A percentile compares a stretch with the other conserved stretches of the same genome.
phyloP scores from a whole-genome alignment of 495 filamentous ascomycete genomes.

The Aspergillus campestris region DNA sequence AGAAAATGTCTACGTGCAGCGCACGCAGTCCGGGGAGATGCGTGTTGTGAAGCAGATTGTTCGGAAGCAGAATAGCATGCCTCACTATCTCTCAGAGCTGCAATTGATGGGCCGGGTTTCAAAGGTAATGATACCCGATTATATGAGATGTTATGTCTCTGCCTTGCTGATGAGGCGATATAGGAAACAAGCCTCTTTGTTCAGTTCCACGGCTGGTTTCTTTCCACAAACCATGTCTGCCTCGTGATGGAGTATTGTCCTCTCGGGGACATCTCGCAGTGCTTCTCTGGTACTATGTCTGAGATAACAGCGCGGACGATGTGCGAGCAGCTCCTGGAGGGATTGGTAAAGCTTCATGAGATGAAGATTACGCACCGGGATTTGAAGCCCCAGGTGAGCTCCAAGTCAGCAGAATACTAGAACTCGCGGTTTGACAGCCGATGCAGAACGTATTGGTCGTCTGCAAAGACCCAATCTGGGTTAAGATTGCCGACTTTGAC shows the following conservation, averaged over 20 bases:
- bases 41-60: background rate
- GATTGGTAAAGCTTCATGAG: constrained; percentile 16
- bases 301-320: constrained; percentile 7
- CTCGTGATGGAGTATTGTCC: constrained; percentile 19
- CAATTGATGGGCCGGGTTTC: background rate
- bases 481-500: constrained; percentile 44
- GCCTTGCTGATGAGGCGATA: background rate
- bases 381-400: constrained; percentile 13
- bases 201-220: constrained; percentile 11
- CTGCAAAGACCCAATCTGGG: constrained; percentile 16
- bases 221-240: constrained; percentile 5
- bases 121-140: no score
- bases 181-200: background rate
- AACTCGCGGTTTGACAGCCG: background rate
- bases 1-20: background rate
- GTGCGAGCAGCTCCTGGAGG: constrained; percentile 7
- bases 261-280: background rate
- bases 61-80: background rate
- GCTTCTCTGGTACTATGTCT: constrained; percentile 4
- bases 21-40: background rate
- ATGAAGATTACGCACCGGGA: constrained; percentile 16
- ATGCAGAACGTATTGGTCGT: constrained; percentile 23
- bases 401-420: background rate
- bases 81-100: background rate
- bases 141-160: background rate